These are phyloP conservation scores for Kingdonia uniflora DNA, from an alignment of 164 flowering plant genomes.

Conservation along the genomic window DNA sequence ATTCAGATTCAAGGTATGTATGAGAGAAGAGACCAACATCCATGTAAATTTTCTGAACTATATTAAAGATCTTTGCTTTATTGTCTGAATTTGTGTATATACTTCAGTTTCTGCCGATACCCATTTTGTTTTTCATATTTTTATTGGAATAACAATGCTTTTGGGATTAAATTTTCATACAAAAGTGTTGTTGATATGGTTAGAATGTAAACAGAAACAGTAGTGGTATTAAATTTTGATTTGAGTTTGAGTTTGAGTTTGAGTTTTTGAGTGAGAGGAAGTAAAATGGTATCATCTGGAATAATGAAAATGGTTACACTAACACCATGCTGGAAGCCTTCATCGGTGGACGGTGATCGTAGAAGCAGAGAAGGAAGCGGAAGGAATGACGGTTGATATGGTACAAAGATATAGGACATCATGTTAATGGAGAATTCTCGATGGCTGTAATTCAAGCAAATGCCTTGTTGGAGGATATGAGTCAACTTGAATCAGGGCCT, in stretches of 20 bases:
- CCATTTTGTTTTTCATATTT: constrained; percentile 12
- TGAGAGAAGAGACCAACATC: neutral
- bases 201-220: constrained; percentile 10
- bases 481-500: constrained; percentile 85
- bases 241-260: neutral
- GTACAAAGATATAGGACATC: constrained; percentile 74
- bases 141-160: constrained; percentile 36
- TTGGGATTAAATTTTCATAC: constrained; percentile 19
- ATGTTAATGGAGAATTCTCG: constrained; percentile 75
- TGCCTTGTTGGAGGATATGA: constrained; percentile 61
- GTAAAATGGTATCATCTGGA: constrained; percentile 44
- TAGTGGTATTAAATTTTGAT: neutral
- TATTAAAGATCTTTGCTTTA: constrained; percentile 13
- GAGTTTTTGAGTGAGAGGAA: constrained; percentile 11
- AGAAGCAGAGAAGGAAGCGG: constrained; percentile 38
- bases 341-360: constrained; percentile 29
- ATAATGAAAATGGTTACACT: constrained; percentile 49
- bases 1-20: constrained; percentile 26
- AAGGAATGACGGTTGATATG: constrained; percentile 51
- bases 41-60: constrained; percentile 14
- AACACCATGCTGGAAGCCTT: constrained; percentile 69
- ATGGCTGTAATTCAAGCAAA: constrained; percentile 92
- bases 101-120: constrained; percentile 12
- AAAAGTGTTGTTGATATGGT: constrained; percentile 16
- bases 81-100: constrained; percentile 7